These are phyloP conservation scores for Nicotiana tomentosiformis DNA, from an alignment of 257 asterid genomes.

Conservation along the genomic window DNA sequence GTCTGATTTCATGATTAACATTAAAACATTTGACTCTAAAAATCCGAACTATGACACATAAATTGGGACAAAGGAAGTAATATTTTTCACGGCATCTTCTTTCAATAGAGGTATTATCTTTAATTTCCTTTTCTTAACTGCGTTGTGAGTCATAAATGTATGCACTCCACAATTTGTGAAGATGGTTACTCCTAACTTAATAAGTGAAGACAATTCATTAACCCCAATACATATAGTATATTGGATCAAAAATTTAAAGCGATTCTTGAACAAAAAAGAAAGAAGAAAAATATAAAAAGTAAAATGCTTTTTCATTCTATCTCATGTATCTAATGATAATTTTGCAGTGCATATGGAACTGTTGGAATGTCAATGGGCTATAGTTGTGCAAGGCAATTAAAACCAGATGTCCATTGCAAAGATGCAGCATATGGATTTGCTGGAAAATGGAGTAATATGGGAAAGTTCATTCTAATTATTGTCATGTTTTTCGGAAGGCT, in stretches of 20 bases:
- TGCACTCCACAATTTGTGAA: background rate
- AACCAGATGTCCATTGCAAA: constrained; percentile 17
- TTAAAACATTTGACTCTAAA: too few species aligned
- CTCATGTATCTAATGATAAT: background rate
- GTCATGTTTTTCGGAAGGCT: constrained; percentile 58
- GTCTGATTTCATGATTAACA: too few species aligned
- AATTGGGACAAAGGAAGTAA: too few species aligned
- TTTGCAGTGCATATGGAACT: constrained; percentile 47
- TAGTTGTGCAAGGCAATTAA: constrained; percentile 36
- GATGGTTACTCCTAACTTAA: background rate
- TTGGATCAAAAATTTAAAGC: too few species aligned
- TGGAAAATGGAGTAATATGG: constrained; percentile 49
- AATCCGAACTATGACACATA: too few species aligned
- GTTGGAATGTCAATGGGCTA: constrained; percentile 58
- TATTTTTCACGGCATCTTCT: too few species aligned
- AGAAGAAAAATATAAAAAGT: background rate
- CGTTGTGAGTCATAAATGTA: background rate
- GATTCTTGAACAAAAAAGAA: background rate
- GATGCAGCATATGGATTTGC: constrained; percentile 37
- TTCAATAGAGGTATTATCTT: too few species aligned
- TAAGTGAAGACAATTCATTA: background rate
- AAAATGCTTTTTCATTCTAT: background rate
- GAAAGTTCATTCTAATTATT: constrained; percentile 38
- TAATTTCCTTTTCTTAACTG: too few species aligned
- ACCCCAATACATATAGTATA: too few species aligned